These are phyloP conservation scores for Triglochin maritima DNA, from an alignment of 106 monocot genomes.

Conservation along the genomic window DNA sequence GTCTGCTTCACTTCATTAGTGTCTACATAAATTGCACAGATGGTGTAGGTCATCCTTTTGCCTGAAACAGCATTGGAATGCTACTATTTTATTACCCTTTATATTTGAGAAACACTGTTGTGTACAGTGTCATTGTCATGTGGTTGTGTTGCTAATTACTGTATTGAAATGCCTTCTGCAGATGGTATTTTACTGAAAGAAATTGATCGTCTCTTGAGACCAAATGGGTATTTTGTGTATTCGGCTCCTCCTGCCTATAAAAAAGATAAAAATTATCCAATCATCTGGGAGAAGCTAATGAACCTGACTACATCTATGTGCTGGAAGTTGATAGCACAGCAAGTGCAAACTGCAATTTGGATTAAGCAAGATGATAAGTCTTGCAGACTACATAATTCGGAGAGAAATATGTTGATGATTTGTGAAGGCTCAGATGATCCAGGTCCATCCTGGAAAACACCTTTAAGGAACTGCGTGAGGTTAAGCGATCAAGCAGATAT, in stretches of 20 bases:
- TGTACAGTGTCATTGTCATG: neutral
- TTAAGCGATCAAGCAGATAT: constrained; percentile 18
- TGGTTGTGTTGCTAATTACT: neutral
- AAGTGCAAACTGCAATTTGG: constrained; percentile 98
- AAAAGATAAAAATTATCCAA: constrained; percentile 76
- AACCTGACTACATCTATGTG: constrained; percentile 82
- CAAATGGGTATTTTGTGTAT: constrained; percentile 96
- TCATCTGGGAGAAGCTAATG: constrained; percentile 76
- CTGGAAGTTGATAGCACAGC: constrained; percentile 77
- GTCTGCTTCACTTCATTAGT: too few species aligned
- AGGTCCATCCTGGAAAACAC: constrained; percentile 53
- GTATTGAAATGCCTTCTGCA: constrained; percentile 14
- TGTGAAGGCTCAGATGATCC: constrained; percentile 51
- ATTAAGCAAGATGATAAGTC: constrained; percentile 58
- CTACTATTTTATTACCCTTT: too few species aligned
- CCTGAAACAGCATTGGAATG: too few species aligned
- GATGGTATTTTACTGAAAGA: constrained; percentile 97
- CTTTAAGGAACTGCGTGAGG: constrained; percentile 62
- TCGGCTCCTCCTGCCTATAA: constrained; percentile 97
- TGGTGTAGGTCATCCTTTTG: too few species aligned
- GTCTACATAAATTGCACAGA: too few species aligned
- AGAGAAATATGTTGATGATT: constrained; percentile 36
- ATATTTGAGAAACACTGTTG: too few species aligned
- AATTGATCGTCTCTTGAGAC: constrained; percentile 78
- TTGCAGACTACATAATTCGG: constrained; percentile 57